phyloP scores from a whole-genome alignment of 1,284 basidiomycete species.

The Puccinia coronata region DNA sequence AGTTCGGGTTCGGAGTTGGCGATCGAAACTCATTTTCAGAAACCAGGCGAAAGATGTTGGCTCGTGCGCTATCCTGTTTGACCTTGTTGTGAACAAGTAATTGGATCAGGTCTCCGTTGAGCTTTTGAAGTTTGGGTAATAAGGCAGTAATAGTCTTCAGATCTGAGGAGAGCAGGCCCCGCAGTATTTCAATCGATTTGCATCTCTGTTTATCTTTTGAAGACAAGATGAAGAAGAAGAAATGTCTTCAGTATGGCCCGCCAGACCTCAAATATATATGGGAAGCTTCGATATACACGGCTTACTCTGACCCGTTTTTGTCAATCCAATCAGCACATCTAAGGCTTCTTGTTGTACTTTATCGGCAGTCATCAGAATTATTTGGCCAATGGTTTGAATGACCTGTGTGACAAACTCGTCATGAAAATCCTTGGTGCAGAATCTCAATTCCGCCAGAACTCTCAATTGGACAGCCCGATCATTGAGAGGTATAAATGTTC shows the following conservation, averaged over 20 bases:
- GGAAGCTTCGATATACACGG: conserved; percentile 64
- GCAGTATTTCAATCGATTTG: conserved; percentile 37
- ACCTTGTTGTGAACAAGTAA: conserved; percentile 33
- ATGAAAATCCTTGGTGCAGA: conserved; percentile 36
- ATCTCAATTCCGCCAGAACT: conserved; percentile 38
- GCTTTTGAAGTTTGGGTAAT: conserved; percentile 17
- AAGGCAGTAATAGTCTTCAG: conserved; percentile 6
- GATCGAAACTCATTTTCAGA: conserved; percentile 16
- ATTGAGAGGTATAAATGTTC: conserved; percentile 29
- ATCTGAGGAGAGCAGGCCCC: conserved; percentile 34
- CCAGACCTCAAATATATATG: conserved; percentile 54
- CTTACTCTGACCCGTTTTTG: conserved; percentile 68
- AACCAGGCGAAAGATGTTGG: conserved; percentile 33
- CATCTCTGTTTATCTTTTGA: conserved; percentile 65
- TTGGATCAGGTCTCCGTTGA: conserved; percentile 28
- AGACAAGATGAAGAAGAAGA: conserved; percentile 63
- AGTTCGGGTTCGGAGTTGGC: conserved; percentile 5
- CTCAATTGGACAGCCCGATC: not conserved
- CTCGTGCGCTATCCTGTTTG: conserved; percentile 26
- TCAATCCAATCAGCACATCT: conserved; percentile 68
- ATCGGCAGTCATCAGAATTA: conserved; percentile 12
- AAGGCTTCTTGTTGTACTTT: conserved; percentile 67
- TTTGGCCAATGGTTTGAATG: conserved; percentile 24
- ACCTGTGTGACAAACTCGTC: conserved; percentile 42
- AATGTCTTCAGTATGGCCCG: conserved; percentile 56